These are phyloP conservation scores for Backusella sp. DNA, from an alignment of 192 early-diverging fungal genomes.

Conservation along the genomic window DNA sequence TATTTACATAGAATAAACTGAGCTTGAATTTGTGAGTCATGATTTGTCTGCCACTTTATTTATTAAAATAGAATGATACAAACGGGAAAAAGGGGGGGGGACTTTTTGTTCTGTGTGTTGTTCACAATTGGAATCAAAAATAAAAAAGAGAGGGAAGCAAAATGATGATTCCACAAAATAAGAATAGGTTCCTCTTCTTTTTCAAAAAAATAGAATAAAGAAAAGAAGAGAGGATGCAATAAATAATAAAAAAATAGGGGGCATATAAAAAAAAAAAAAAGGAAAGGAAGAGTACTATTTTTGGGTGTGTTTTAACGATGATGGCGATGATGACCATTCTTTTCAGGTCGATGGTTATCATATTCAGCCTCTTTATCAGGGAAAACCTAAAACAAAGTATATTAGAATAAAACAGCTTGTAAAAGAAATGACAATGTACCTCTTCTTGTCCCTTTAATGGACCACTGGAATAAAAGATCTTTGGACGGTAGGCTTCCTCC, in stretches of 20 bases:
- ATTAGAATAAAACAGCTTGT: not conserved
- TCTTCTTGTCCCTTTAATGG: conserved; percentile 54
- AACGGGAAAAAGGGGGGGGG: not conserved
- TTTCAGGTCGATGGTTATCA: not conserved
- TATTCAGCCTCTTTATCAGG: not conserved
- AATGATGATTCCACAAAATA: not conserved
- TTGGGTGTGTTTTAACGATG: not conserved
- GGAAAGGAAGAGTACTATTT: not conserved
- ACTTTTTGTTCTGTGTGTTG: no score
- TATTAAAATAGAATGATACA: no score
- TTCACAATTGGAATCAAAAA: not conserved
- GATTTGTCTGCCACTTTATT: no score
- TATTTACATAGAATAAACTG: no score
- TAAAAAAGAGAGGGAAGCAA: no score
- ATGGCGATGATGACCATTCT: not conserved
- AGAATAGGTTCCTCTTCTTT: not conserved
- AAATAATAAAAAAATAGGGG: not conserved
- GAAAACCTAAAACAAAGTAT: not conserved
- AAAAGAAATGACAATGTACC: not conserved
- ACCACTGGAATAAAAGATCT: conserved; percentile 68
- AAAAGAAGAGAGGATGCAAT: not conserved
- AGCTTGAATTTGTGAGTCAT: no score
- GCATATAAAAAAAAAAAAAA: conserved; percentile 6
- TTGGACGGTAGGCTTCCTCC: conserved; percentile 69
- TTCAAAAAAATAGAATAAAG: not conserved